Evolutionary conservation across 73 alveolate species (phyloP).

Genomic region (Effrenium voratum): DNA sequence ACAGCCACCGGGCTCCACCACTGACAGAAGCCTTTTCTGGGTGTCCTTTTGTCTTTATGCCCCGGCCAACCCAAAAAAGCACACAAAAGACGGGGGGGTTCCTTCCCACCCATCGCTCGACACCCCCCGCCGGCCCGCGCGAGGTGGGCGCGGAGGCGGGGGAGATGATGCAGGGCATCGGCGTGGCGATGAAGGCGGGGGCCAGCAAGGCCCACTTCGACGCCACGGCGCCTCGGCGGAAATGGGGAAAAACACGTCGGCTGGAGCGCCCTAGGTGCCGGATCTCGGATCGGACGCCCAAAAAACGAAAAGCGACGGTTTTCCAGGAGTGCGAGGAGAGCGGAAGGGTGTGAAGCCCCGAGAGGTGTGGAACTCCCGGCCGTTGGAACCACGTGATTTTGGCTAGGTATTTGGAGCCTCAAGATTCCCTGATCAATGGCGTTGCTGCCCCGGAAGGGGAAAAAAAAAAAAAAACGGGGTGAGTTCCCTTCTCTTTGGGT

Average conservation of each 20-base stretch:
- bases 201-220: conserved; percentile 82
- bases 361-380: no score
- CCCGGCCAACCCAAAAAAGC: neutral
- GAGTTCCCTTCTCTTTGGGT: no score
- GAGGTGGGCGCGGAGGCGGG: conserved; percentile 95
- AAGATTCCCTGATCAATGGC: no score
- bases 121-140: neutral
- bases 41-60: no score
- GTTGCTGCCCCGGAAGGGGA: no score
- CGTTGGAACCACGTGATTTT: neutral
- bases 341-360: no score
- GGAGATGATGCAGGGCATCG: conserved; percentile 98
- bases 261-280: neutral
- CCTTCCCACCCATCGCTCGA: neutral
- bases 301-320: neutral
- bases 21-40: no score
- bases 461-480: no score
- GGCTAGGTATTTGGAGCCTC: neutral
- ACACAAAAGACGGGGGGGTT: neutral
- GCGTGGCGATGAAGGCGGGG: conserved; percentile 97
- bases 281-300: neutral
- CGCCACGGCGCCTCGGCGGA: conserved; percentile 24
- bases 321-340: neutral
- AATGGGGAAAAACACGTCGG: neutral
- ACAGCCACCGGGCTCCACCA: no score